Evolutionary conservation across 768 basidiomycete genomes (phyloP), one percentile per base, ranked within the genome.

Genomic region (Tricholoma saponaceum): DNA sequence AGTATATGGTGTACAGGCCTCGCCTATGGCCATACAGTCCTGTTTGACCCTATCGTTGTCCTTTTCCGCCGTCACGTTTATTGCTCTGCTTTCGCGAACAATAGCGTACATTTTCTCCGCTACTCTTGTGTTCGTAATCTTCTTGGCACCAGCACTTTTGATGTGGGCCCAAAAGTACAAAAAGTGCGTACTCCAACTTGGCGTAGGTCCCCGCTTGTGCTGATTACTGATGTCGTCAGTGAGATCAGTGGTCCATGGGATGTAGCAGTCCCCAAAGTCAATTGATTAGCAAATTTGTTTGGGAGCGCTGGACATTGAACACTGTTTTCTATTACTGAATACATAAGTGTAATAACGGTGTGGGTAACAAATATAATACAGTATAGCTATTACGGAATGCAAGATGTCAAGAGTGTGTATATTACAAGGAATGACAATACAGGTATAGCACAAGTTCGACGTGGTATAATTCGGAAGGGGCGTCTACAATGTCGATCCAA

Each of bases 191-290:
- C 55, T 61, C 58, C 39, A 57, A 53, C 44, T 51, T 55, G n/a
- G 20, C 44, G n/a, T 25, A 16, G 7, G 13, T 55, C 41, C 54
- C 16, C 41, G 51, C 51, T 46, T 23, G 57, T n/a, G n/a, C 54
- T 56, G 26, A 55, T 52, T 20, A 57, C 58, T n/a, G 8, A 60
- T 3, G 5, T 28, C 32, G 63, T 54, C 66, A 94, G 92, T 70
- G 90, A 92, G 73, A 87, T 95, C 69, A 83, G 89, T 59, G 92
- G 92, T 8, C 89, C 91, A 60, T 95, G 92, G 92, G 92, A 95
- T 69, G 89, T 90, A 25, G 92, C 92, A 26, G 81, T 86, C 62
- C 92, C 92, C 33, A 84, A 83, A 71, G 74, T 86, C 47, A 83
- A 83, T 67, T 82, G 70, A 66, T 62, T 20, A 23, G 18, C 6